These are phyloP conservation scores for Aureobasidium subglaciale DNA, from an alignment of 2,329 filamentous ascomycete species.

Conservation along the genomic window DNA sequence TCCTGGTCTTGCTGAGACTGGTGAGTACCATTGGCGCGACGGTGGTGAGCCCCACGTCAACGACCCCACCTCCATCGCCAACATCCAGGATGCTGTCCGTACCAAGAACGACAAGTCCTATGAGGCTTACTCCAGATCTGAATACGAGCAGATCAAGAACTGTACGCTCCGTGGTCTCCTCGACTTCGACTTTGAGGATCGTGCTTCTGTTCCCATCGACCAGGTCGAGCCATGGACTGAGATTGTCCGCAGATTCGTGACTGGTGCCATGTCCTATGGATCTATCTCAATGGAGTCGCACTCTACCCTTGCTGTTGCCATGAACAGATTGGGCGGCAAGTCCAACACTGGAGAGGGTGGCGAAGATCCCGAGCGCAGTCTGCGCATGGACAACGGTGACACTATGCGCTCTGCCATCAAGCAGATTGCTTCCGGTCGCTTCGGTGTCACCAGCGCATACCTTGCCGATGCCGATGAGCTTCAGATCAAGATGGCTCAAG, in stretches of 20 bases:
- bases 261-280: constrained; percentile 96
- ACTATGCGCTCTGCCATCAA: constrained; percentile 98
- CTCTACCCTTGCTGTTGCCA: constrained; percentile 88
- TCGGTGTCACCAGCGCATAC: constrained; percentile 92
- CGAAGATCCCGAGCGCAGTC: constrained; percentile 85
- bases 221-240: constrained; percentile 98
- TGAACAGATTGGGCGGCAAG: constrained; percentile 94
- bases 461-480: constrained; percentile 91
- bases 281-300: constrained; percentile 99
- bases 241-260: constrained; percentile 92
- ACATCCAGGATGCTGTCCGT: constrained; percentile 92
- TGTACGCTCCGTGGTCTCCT: constrained; percentile 91
- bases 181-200: constrained; percentile 91
- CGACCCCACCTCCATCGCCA: constrained; percentile 88
- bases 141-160: constrained; percentile 94
- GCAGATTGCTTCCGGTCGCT: constrained; percentile 91
- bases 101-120: constrained; percentile 99
- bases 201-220: constrained; percentile 79
- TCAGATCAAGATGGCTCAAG: constrained; percentile 99
- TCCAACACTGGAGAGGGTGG: constrained; percentile 97
- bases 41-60: constrained; percentile 94
- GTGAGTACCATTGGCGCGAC: constrained; percentile 97
- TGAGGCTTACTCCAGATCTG: constrained; percentile 86
- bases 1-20: constrained; percentile 79
- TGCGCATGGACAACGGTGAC: constrained; percentile 81